Conservation (phyloP, 352 stramenopile species). For the Pythium angustatum region DNA sequence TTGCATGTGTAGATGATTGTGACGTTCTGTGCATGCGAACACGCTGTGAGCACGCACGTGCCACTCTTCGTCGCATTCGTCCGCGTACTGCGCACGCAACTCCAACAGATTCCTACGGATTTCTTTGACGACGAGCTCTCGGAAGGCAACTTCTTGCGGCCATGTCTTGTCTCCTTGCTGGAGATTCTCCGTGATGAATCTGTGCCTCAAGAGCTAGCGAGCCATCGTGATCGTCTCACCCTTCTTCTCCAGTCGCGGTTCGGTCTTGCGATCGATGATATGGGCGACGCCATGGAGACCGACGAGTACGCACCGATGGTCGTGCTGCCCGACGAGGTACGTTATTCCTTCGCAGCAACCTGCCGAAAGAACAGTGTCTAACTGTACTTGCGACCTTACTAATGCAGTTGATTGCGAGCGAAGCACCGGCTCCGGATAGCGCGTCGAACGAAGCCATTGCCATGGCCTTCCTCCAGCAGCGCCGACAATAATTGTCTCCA, state of each 20-base stretch:
- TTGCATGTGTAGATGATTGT: constrained; percentile 33
- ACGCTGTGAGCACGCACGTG: constrained; percentile 23
- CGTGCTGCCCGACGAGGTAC: constrained; percentile 37
- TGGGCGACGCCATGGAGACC: constrained; percentile 1
- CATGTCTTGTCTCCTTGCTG: constrained; percentile 28
- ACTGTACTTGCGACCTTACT: background rate
- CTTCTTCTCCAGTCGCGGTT: constrained; percentile 27
- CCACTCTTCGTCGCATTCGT: constrained; percentile 36
- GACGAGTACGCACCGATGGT: constrained; percentile 37
- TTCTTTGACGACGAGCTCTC: constrained; percentile 27
- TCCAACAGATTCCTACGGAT: constrained; percentile 35
- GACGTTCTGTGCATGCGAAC: constrained; percentile 40
- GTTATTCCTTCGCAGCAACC: background rate
- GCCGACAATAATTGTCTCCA: background rate
- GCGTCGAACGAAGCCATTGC: constrained; percentile 27
- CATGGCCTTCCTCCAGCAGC: constrained; percentile 14
- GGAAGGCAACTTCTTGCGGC: constrained; percentile 20
- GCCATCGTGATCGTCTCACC: constrained; percentile 14
- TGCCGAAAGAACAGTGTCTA: background rate
- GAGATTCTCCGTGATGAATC: constrained; percentile 35
- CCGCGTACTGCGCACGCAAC: constrained; percentile 32
- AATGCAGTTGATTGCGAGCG: background rate
- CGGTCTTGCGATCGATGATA: constrained; percentile 8
- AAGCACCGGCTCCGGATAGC: background rate
- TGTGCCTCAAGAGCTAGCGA: constrained; percentile 16